phyloP scores from a whole-genome alignment of 2,329 filamentous ascomycete genomes.

The Sporothrix sp. region DNA sequence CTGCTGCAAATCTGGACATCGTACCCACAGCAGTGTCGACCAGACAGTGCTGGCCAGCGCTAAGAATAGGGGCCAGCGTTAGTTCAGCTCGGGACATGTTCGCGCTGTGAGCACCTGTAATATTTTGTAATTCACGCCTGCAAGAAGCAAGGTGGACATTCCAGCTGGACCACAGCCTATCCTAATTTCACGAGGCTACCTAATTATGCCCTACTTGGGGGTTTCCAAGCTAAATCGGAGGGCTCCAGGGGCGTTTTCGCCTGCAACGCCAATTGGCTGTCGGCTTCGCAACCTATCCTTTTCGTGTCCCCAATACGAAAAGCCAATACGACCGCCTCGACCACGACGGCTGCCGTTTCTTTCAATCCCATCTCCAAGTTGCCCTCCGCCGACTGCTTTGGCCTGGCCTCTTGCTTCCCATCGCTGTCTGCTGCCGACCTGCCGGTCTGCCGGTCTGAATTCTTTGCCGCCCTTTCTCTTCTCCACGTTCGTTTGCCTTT shows the following conservation, averaged over 20 bases:
- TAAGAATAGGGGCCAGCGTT: slow-evolving; percentile 7
- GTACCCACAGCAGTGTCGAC: background rate
- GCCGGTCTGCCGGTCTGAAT: background rate
- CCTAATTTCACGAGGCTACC: slow-evolving; percentile 20
- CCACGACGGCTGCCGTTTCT: background rate
- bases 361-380: slow-evolving; percentile 1
- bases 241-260: too few relatives aligned
- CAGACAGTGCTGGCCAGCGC: background rate
- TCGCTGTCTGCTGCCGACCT: background rate
- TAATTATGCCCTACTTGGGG: too few relatives aligned
- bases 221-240: too few relatives aligned
- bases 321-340: background rate
- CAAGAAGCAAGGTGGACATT: background rate
- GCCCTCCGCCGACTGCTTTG: background rate
- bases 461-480: slow-evolving; percentile 1
- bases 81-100: too few relatives aligned
- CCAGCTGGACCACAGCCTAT: slow-evolving; percentile 8
- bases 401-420: background rate
- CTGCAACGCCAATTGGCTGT: background rate
- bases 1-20: background rate
- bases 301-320: slow-evolving; percentile 12
- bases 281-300: slow-evolving; percentile 7
- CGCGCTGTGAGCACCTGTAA: too few relatives aligned
- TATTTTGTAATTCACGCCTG: too few relatives aligned
- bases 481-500: background rate